Evolutionary conservation across 306 rosid genomes (phyloP).

Genomic region (Quercus ilex): DNA sequence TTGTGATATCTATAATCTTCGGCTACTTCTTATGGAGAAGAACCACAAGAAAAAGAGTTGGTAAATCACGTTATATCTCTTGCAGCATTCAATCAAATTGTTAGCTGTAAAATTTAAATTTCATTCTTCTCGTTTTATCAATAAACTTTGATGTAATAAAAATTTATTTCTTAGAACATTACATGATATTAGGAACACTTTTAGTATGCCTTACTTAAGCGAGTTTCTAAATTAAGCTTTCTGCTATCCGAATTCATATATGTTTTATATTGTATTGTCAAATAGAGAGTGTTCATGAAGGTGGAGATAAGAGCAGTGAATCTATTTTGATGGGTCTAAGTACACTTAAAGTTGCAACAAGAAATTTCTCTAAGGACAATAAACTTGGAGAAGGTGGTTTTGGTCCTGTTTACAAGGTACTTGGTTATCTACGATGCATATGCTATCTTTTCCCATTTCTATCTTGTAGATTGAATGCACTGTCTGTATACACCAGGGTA

Average conservation of each 20-base stretch:
- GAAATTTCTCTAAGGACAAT: slow-evolving; percentile 23
- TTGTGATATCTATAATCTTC: not conserved
- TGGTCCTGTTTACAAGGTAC: slow-evolving; percentile 11
- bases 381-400: slow-evolving; percentile 36
- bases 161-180: not conserved
- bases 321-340: slow-evolving; percentile 6
- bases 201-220: not conserved
- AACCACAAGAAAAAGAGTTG: slow-evolving; percentile 2
- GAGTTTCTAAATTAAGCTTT: not conserved
- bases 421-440: not conserved
- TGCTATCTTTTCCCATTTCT: not conserved
- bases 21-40: slow-evolving; percentile 14
- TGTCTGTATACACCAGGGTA: slow-evolving; percentile 1
- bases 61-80: not conserved
- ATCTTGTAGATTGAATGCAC: not conserved
- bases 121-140: too few species aligned
- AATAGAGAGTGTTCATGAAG: not conserved
- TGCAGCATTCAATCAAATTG: not conserved
- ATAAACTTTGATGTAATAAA: not conserved
- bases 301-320: not conserved
- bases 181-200: not conserved
- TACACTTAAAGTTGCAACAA: slow-evolving; percentile 22
- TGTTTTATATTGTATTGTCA: not conserved
- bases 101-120: too few species aligned
- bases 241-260: not conserved